Base-by-base conservation (phyloP, 305 asterid species). In the Fraxinus sp. region DNA sequence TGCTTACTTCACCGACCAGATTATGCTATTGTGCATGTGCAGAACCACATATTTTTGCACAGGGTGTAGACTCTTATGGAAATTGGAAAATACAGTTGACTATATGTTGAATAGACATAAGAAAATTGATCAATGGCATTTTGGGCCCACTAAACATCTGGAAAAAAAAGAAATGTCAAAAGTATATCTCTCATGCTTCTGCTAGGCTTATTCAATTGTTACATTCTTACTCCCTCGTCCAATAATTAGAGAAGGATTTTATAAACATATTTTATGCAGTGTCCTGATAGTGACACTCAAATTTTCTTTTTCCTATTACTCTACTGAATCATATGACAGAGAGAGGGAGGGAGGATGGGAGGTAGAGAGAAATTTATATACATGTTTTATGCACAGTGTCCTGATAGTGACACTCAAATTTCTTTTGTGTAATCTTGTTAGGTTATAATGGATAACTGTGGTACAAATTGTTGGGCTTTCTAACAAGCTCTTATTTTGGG, bases 161-260 rank as follows among this genome's bases (percentile, higher is more conserved):
- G 73, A 11, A 66, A 26, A 64, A 66, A 66, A 66, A 3, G 74
- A 24, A 64, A 24, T 13, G 18, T 66, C 16, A 26, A 32, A 24
- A 66, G 35, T 9, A 24, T 66, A 66, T 66, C 73, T 22, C 16
- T 64, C 73, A 64, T 41, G 62, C 20, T 4, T 30, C 24, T 70
- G 22, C 20, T 24, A 32, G 36, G 35, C 85, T 77, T 68, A 82
- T 30, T 41, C 81, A 82, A 24, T 49, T 49, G 20, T 78, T 77
- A 11, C 78, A 64, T 64, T 20, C 73, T 68, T 59, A 59, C 30
- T 18, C 70, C 70, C 32, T 22, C 70, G 8, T 59, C 70, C 70
- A 20, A 59, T 59, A 59, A 20, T 20, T 59, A 20, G 70, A 20
- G 70, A 59, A 18, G 30, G 70, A 59, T 59, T 59, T 20, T 59